Evolutionary conservation across 768 basidiomycete species (phyloP).

Genomic region (Mycena rebaudengoi): DNA sequence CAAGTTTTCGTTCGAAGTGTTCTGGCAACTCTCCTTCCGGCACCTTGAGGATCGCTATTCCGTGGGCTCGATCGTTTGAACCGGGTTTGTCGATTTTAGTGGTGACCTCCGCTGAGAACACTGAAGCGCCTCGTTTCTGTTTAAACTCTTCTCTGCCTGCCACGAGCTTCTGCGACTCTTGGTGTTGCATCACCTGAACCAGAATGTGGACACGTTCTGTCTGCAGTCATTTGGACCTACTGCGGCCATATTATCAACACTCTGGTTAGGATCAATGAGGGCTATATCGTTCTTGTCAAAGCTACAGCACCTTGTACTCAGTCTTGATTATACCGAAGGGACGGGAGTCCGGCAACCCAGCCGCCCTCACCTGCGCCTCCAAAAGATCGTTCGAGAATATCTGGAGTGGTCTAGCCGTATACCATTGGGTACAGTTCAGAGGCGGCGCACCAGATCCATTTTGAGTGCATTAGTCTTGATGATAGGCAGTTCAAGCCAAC

Average conservation of each 20-base stretch:
- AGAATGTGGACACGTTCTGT: neutral
- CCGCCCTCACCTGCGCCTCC: neutral
- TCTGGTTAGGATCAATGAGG: neutral
- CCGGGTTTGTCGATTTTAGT: neutral
- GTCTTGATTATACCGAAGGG: neutral
- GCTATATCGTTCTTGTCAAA: neutral
- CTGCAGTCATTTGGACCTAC: neutral
- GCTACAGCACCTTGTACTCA: neutral
- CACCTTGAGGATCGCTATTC: neutral
- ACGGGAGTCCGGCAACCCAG: neutral
- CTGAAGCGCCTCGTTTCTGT: neutral
- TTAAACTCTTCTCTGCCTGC: neutral
- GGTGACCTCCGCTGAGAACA: neutral
- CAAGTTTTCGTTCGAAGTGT: neutral
- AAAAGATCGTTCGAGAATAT: conserved; percentile 2
- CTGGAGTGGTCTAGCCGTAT: neutral
- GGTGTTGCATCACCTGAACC: neutral
- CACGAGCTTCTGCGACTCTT: neutral
- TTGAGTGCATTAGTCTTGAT: neutral
- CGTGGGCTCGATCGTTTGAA: neutral
- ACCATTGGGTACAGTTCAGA: neutral
- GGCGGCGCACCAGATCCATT: conserved; percentile 1
- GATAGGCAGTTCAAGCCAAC: neutral
- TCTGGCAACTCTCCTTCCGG: neutral
- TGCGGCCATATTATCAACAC: neutral